Evolutionary conservation across 768 basidiomycete genomes (phyloP), one percentile per base, ranked within the genome.

Genomic region (Coprinellus micaceus): DNA sequence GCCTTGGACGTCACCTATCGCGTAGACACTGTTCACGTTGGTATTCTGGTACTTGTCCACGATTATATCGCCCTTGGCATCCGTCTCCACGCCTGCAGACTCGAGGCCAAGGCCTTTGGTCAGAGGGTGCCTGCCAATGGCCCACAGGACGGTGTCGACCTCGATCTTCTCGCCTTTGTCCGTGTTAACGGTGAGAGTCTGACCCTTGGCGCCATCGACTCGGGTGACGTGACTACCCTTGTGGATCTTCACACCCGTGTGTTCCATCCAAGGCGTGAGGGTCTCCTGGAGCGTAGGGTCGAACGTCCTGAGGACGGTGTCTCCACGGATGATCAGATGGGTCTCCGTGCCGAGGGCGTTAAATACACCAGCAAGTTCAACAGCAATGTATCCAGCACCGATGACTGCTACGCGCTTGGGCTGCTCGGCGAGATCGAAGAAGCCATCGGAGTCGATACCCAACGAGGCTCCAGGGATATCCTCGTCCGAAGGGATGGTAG

Each of bases 341-440:
- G 94, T 94, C 72, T 98, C 93, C 33, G 87, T 82, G 21, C 95
- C 94, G 54, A 97, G 84, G 6, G 91, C 80, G 71, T 98, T 84
- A 73, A 99, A 84, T 53, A 99, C 84, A 19, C 97, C 97, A 4
- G 96, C 93, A 45, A 99, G 84, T 72, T 99, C 97, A 59, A 98
- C 91, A 17, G 94, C 94, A 63, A 99, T 98, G 70, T 99, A 99
- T 1, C 97, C 97, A 13, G 97, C 97, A 45, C 97, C 97, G 41
- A 98, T 86, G 53, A 98, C 88, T 2, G 88, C 95, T 28, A 97
- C 94, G 56, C 94, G 84, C 72, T 88, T 91, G 9, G 97, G 97
- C 69, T 96, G 94, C 51, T 88, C 81, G 61, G 84, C 84, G 44
- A 99, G 83, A 44, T 85, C 91, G 64, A 99, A 99, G 79, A 99